These are phyloP conservation scores for Aureoboletus auriporus DNA, from an alignment of 768 basidiomycete species.

Conservation along the genomic window DNA sequence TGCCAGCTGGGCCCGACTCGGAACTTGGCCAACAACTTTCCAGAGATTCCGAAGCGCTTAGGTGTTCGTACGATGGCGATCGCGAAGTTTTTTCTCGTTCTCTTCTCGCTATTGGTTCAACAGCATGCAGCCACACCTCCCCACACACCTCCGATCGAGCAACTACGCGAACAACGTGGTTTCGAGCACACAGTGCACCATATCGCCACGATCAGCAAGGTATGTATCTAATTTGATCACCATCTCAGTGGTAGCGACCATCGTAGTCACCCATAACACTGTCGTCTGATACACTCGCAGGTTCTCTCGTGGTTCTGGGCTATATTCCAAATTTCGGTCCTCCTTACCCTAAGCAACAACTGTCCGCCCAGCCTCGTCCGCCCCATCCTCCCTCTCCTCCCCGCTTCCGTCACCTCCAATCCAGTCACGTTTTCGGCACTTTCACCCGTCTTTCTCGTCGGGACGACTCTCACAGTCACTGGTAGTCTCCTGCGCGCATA, in stretches of 20 bases:
- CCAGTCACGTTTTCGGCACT: neutral
- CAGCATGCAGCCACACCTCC: constrained; percentile 10
- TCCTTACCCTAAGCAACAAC: neutral
- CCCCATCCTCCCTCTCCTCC: neutral
- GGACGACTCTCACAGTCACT: constrained; percentile 1
- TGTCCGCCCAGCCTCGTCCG: constrained; percentile 1
- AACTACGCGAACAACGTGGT: constrained; percentile 1
- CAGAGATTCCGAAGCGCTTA: too few species aligned
- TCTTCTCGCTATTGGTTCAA: neutral
- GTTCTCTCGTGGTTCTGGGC: neutral
- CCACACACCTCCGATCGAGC: constrained; percentile 8
- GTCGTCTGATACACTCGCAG: neutral
- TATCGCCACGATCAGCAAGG: neutral
- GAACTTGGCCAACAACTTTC: too few species aligned
- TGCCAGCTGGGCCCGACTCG: too few species aligned
- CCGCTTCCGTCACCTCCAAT: neutral
- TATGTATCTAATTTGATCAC: neutral
- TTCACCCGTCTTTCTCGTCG: constrained; percentile 10
- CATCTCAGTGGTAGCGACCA: neutral
- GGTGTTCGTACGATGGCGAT: neutral
- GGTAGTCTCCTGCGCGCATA: constrained; percentile 13
- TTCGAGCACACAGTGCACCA: neutral
- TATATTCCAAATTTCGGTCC: constrained; percentile 5
- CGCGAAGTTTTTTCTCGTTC: constrained; percentile 6
- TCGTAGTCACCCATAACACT: neutral